Evolutionary conservation across 768 basidiomycete genomes (phyloP).

Genomic region (Auricularia cornea): DNA sequence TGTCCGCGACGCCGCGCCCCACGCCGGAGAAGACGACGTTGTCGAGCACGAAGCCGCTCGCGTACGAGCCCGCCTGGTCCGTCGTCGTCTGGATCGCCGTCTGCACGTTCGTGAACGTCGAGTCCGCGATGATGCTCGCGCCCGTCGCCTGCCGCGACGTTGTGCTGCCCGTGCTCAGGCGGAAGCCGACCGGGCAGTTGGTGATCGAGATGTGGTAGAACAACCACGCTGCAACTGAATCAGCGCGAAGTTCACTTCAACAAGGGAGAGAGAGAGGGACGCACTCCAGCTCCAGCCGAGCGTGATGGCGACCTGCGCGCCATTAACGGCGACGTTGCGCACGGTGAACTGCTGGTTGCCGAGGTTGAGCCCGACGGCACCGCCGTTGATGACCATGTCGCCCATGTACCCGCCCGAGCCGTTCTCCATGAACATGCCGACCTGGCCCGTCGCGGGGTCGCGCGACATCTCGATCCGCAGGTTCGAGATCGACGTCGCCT

Average conservation of each 20-base stretch:
- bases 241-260: background rate
- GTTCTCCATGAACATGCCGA: slow-evolving; percentile 7
- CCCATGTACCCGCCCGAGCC: slow-evolving; percentile 17
- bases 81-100: background rate
- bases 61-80: slow-evolving; percentile 14
- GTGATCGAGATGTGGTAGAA: slow-evolving; percentile 46
- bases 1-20: background rate
- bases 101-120: background rate
- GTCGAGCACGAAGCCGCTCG: slow-evolving; percentile 49
- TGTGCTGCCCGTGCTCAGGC: slow-evolving; percentile 42
- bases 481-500: slow-evolving; percentile 49
- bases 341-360: slow-evolving; percentile 75
- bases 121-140: background rate
- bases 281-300: slow-evolving; percentile 26
- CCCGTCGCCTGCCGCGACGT: background rate
- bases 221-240: slow-evolving; percentile 31
- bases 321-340: slow-evolving; percentile 49
- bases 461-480: slow-evolving; percentile 39
- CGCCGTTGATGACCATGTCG: slow-evolving; percentile 14
- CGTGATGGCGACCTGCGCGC: slow-evolving; percentile 31
- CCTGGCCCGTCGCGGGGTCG: slow-evolving; percentile 12
- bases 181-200: slow-evolving; percentile 45
- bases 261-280: too few relatives aligned
- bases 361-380: background rate
- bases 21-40: slow-evolving; percentile 43